Evolutionary conservation across 2,329 filamentous ascomycete genomes (phyloP), one percentile per base, ranked within the genome.

Genomic region (Xylariaceae sp.): DNA sequence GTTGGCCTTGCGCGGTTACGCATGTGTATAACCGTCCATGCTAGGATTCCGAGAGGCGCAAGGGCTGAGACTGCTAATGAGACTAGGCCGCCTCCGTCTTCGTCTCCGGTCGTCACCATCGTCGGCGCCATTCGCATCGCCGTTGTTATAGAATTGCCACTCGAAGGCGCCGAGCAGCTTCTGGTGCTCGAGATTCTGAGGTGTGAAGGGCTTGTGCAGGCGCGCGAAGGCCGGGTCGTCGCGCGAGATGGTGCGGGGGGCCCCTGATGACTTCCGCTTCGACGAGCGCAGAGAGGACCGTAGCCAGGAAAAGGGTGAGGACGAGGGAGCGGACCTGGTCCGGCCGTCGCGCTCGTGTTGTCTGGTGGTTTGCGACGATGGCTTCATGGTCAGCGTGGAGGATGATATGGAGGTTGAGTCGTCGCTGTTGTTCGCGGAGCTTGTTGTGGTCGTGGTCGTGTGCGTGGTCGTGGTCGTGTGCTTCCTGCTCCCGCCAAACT

Each of bases 141-240:
- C 19, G 32, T 43, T 27, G 19, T 52, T 63, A 59, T 50, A 60
- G 37, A 64, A 65, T 46, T 63, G 66, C 63, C 65, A 70, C 45
- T 67, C 63, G 50, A 70, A 69, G 26, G 60, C 53, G 49, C 53
- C 63, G 11, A 70, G 51, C 32, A 70, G 54, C 54, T 66, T 68
- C 53, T 69, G 68, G 56, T 70, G 67, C 52, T 68, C 68, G 30
- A 69, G 60, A 48, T 70, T 70, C 49, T 69, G 65, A 7, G 60
- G 59, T 2, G 65, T 69, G 54, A 70, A 67, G 27, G 67, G 67
- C 34, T 64, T 65, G 57, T 69, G 60, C 11, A 69, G 58, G 46
- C 64, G 59, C n/a, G 63, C 50, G 32, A 55, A 60, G 40, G 54
- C 56, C 12, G 58, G 58, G 50, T 60, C 58, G 44, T 58, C 52